Evolutionary conservation across 768 basidiomycete species (phyloP), one percentile per base, ranked within the genome.

Genomic region (Leccinum arenicola): DNA sequence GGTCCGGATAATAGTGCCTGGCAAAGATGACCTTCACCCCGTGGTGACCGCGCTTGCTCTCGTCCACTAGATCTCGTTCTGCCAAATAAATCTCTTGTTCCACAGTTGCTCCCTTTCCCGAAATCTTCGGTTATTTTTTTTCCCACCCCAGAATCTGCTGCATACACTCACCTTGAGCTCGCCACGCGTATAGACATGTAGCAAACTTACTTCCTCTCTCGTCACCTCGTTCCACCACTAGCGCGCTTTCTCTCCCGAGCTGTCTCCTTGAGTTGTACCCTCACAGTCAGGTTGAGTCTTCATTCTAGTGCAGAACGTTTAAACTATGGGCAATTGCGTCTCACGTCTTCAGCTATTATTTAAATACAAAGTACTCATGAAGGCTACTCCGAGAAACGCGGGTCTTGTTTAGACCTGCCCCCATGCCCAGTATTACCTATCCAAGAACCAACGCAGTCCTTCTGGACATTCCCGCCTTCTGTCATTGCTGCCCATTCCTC

Each of bases 401-500:
- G 4, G 23, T 6, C 29, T 47, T 0, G 36, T 47, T 45, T 29
- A 33, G 54, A 52, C 10, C 43, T 25, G 17, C 40, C 43, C 27
- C 15, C 59, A 3, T 62, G 56, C 17, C 74, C 40, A 1, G 83
- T 82, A 0, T 67, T 90, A 10, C 89, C 90, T 12, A 71, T 80
- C 2, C 67, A 74, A 2, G 77, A 82, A 58, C 82, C 86, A 3
- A 82, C 82, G 0, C 67, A 72, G 15, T 78, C 90, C 1, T 89
- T 85, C 66, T 92, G 89, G 89, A 80, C 79, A 8, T 66, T 77
- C 9, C 86, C 87, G 2, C 74, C 76, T 0, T 78, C 84, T 0
- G 67, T 77, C 15, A 78, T 87, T 15, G 73, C 82, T 3, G 61
- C 67, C 2, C 56, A 68, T 25, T 36, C 21, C 40, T 70, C 64